Base-by-base conservation (phyloP, 345 rosid genomes). In the Salix purpurea region DNA sequence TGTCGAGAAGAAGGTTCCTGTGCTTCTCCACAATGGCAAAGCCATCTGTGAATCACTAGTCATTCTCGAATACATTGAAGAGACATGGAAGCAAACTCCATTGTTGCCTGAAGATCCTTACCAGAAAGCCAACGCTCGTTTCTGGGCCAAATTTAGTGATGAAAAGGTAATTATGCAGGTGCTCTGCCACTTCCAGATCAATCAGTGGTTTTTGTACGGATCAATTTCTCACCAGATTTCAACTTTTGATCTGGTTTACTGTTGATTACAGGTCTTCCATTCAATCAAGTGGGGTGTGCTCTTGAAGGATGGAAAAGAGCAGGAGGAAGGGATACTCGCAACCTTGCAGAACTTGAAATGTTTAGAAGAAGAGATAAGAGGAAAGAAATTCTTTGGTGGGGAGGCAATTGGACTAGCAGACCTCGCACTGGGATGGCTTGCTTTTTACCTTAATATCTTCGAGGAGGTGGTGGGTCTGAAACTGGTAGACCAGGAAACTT, bases 401-500 rank as follows among this genome's bases (percentile, higher is more conserved):
- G 78, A 76, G 24, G 28, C 40, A 18, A 68, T 76, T 36, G 78
- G 78, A 39, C 7, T 54, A 18, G 72, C 69, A 10, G 78, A 76
- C 52, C 11, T 76, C 56, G 73, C 73, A 67, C 39, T 76, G 19
- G 78, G 78, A 13, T 76, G 78, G 78, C 23, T 76, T 67, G 78
- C 78, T 46, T 7, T 58, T n/a, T 39, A 4, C 16, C 7, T 56
- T 2, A 11, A n/a, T 52, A 52, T 68, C 39, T 26, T 39, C 6
- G 73, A 76, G 15, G 73, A 68, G 30, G 26, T 56, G 5, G 8
- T 16, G 15, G 67, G 69, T 40, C 6, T 76, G 2, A 76, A 24
- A 23, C n/a, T 39, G 54, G 34, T 68, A 10, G 54, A 76, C 54
- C 66, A 52, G 46, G 23, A n/a, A 58, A 54, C 18, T 15, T 76